Evolutionary conservation across 1,284 basidiomycete genomes (phyloP), one percentile per base, ranked within the genome.

Genomic region (Porogramme epimiltina): DNA sequence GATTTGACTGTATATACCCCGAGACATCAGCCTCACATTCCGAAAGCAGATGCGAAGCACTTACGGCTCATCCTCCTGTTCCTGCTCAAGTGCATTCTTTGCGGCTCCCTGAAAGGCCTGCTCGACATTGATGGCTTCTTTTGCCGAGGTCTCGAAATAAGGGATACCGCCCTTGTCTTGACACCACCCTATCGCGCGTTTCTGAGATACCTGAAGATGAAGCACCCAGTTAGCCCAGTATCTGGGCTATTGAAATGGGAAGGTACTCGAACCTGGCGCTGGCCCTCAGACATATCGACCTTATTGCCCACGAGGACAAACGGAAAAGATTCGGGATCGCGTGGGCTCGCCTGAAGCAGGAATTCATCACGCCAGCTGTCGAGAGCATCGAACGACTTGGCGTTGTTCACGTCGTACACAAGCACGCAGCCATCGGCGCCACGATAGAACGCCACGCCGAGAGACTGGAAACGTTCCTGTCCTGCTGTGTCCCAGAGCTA

Each of bases 171-270:
- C 96, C 77, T 99, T 99, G 58, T 93, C 90, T 69, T 99, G 95
- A 73, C 97, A 99, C 97, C 97, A 99, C 8, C 94, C 93, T 95
- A 99, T 98, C 20, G 97, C 97, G 47, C 97, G 91, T 73, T 99
- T 99, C 85, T 99, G 97, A 9, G 94, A 95, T 20, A 98, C 95
- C 93, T 95, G 59, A 13, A 46, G 22, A 11, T 5, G n/a, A 37
- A 16, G 9, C 13, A 25, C 19, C 19, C 5, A 51, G n/a, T n/a
- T n/a, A n/a, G n/a, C 44, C 26, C 44, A 15, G 25, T 18, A 33
- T 19, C 4, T 2, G 40, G 19, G 20, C 38, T 40, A 41, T 42
- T 42, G 42, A 18, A n/a, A n/a, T n/a, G n/a, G n/a, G n/a, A n/a
- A n/a, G n/a, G n/a, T n/a, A n/a, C n/a, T 22, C 28, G 53, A 55